phyloP scores from a whole-genome alignment of 139 green algal species.

The Deuterostichococcus epilithicus region DNA sequence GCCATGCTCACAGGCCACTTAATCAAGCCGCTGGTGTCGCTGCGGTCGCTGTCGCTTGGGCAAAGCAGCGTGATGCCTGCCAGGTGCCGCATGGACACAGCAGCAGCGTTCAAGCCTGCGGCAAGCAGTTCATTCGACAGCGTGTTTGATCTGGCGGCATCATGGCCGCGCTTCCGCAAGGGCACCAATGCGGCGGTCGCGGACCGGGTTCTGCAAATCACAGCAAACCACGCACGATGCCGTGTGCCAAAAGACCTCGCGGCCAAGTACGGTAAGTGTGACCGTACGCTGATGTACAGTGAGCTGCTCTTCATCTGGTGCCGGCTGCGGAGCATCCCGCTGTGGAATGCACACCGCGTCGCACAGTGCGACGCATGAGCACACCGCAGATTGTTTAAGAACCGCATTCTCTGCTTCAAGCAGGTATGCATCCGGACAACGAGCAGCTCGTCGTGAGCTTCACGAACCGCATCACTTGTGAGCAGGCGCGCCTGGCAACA shows the following conservation, averaged over 20 bases:
- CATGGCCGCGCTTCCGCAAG: background rate
- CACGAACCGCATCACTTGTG: slow-evolving; percentile 39
- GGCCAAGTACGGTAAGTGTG: slow-evolving; percentile 44
- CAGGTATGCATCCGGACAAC: slow-evolving; percentile 51
- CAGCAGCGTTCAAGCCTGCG: background rate
- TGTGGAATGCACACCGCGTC: background rate
- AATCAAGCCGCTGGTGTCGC: no score
- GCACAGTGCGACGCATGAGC: background rate
- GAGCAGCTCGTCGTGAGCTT: slow-evolving; percentile 59
- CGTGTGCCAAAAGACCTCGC: slow-evolving; percentile 22
- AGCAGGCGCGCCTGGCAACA: background rate
- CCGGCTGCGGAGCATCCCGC: background rate
- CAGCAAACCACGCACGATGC: slow-evolving; percentile 14
- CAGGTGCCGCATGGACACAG: no score
- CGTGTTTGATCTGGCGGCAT: slow-evolving; percentile 13
- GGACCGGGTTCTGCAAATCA: background rate
- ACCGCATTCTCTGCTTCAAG: background rate
- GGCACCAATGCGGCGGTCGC: background rate
- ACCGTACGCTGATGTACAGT: background rate
- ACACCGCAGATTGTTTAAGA: background rate
- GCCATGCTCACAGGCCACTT: no score
- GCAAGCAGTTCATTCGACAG: background rate
- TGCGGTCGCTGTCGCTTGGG: no score
- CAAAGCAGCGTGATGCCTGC: no score
- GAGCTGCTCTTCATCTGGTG: background rate